These are phyloP conservation scores for Escovopsis sp. DNA, from an alignment of 2,329 filamentous ascomycete species.

Conservation along the genomic window DNA sequence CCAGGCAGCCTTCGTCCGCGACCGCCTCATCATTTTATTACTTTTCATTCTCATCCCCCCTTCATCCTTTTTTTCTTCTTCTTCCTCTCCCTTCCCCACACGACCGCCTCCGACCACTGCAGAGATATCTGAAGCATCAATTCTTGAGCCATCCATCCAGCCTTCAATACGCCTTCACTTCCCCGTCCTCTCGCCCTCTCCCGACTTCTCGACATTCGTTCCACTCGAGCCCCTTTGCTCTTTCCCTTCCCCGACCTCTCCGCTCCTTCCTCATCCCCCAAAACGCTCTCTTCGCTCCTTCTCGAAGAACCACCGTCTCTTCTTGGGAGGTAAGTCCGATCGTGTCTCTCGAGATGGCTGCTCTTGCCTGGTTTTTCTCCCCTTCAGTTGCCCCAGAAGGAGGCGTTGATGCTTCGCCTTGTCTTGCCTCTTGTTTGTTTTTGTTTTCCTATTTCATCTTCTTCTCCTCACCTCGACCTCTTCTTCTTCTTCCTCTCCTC, in stretches of 20 bases:
- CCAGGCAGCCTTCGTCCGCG: too few species aligned
- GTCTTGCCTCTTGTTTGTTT: slow-evolving; percentile 10
- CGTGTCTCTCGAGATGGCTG: background rate
- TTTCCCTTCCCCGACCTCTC: background rate
- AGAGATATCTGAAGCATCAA: too few species aligned
- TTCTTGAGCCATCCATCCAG: too few species aligned
- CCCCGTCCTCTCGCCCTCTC: too few species aligned
- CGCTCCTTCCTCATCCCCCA: slow-evolving; percentile 5
- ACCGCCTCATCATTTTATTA: too few species aligned
- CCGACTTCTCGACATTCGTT: too few species aligned
- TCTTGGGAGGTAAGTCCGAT: slow-evolving; percentile 4
- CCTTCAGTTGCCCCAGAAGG: background rate
- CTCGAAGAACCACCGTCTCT: slow-evolving; percentile 1
- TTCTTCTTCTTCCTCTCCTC: slow-evolving; percentile 2
- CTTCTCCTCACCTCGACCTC: slow-evolving; percentile 4
- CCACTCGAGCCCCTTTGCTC: too few species aligned
- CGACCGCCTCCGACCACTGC: too few species aligned
- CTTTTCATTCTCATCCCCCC: too few species aligned
- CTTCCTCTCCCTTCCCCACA: too few species aligned
- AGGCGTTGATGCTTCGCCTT: slow-evolving; percentile 7
- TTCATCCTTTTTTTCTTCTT: too few species aligned
- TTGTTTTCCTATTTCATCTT: slow-evolving; percentile 3
- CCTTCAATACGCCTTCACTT: too few species aligned
- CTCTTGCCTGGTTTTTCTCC: background rate
- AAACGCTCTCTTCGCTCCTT: slow-evolving; percentile 3